A percentile compares a stretch with the other conserved stretches of the same genome.
Evolutionary conservation across 768 basidiomycete species (phyloP).

Genomic region (Paxillus rubicundulus): DNA sequence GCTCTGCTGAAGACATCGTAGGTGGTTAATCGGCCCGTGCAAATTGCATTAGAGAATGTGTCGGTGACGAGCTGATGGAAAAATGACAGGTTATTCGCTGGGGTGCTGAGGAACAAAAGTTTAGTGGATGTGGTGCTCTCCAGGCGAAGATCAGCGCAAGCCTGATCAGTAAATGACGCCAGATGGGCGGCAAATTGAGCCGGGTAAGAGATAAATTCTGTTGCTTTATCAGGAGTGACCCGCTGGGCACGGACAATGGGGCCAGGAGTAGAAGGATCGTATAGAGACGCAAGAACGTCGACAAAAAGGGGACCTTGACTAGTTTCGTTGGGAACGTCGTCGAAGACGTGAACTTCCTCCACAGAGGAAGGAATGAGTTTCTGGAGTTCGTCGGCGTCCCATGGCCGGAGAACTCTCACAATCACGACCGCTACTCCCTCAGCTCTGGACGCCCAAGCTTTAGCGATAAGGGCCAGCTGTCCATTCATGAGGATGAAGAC

Average conservation of each 20-base stretch:
- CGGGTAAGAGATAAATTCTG: conserved; percentile 46
- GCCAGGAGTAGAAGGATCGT: conserved; percentile 37
- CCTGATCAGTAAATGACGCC: conserved; percentile 20
- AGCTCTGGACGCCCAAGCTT: conserved; percentile 43
- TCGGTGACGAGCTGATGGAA: conserved; percentile 53
- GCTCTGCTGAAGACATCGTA: conserved; percentile 74
- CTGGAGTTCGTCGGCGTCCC: conserved; percentile 68
- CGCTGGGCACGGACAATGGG: conserved; percentile 54
- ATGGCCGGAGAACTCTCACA: conserved; percentile 81
- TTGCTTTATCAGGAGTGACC: conserved; percentile 54
- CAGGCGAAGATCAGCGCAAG: conserved; percentile 27
- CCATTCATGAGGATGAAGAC: conserved; percentile 76
- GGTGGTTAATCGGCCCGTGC: conserved; percentile 60
- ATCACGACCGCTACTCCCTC: conserved; percentile 62
- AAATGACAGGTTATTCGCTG: conserved; percentile 42
- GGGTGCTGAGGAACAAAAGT: conserved; percentile 53
- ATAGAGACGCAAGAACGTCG: conserved; percentile 63
- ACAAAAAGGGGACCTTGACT: conserved; percentile 65
- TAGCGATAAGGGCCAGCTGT: conserved; percentile 64
- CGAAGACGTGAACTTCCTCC: conserved; percentile 65
- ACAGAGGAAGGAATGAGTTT: conserved; percentile 57
- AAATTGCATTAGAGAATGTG: conserved; percentile 52
- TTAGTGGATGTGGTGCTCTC: conserved; percentile 33
- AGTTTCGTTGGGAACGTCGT: conserved; percentile 66
- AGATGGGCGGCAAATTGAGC: conserved; percentile 45